phyloP scores from a whole-genome alignment of 2,329 filamentous ascomycete species.

The Nothophoma quercina region DNA sequence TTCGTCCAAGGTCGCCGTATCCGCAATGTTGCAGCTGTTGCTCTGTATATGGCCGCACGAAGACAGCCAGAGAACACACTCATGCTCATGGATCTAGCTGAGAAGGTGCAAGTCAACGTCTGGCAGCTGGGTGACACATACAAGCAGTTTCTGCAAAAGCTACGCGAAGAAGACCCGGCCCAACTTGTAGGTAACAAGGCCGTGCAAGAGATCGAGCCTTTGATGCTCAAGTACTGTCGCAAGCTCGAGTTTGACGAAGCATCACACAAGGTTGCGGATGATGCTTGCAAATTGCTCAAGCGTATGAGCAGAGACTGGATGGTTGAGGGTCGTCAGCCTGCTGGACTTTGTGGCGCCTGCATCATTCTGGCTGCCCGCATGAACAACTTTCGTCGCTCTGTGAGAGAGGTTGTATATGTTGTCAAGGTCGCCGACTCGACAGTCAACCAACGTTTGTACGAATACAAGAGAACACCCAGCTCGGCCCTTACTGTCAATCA shows the following conservation, averaged over 20 bases:
- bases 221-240: constrained; percentile 89
- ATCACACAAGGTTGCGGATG: constrained; percentile 83
- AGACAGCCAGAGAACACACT: constrained; percentile 79
- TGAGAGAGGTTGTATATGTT: constrained; percentile 95
- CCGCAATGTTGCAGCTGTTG: constrained; percentile 86
- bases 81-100: constrained; percentile 95
- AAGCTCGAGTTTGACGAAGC: constrained; percentile 89
- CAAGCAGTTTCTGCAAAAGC: constrained; percentile 75
- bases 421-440: constrained; percentile 96
- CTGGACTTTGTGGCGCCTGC: constrained; percentile 92
- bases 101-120: constrained; percentile 84
- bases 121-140: constrained; percentile 91
- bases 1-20: constrained; percentile 75
- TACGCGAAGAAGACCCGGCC: constrained; percentile 68
- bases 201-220: constrained; percentile 79
- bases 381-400: constrained; percentile 95
- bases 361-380: constrained; percentile 94
- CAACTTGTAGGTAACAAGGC: constrained; percentile 53
- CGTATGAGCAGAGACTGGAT: constrained; percentile 99
- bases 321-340: constrained; percentile 89
- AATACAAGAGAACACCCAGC: constrained; percentile 88
- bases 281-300: constrained; percentile 85
- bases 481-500: constrained; percentile 87
- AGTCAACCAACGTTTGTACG: constrained; percentile 87
- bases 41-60: constrained; percentile 87